phyloP scores from a whole-genome alignment of 805 yeast genomes.

The Barnettozyma pratensis region DNA sequence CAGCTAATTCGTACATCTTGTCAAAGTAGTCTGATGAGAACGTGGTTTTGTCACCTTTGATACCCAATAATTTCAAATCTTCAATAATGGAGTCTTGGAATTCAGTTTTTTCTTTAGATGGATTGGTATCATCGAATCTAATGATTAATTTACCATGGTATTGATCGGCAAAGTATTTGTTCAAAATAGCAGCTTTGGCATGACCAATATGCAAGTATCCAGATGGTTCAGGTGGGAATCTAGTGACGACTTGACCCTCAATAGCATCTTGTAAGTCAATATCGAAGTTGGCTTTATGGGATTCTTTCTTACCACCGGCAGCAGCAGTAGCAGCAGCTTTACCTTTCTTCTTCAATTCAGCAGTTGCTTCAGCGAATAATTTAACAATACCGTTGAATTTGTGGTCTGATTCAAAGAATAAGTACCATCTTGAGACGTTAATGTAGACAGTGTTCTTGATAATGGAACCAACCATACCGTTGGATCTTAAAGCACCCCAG shows the following conservation, averaged over 20 bases:
- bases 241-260: conserved; percentile 93
- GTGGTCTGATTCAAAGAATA: conserved; percentile 60
- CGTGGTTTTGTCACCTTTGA: conserved; percentile 84
- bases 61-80: conserved; percentile 85
- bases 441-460: conserved; percentile 78
- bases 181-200: conserved; percentile 95
- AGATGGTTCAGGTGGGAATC: conserved; percentile 99
- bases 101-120: conserved; percentile 92
- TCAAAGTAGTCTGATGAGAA: conserved; percentile 94
- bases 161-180: conserved; percentile 92
- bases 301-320: conserved; percentile 61
- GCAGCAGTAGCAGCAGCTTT: conserved; percentile 37
- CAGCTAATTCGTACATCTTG: conserved; percentile 80
- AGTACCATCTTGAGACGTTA: conserved; percentile 93
- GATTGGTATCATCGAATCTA: conserved; percentile 98
- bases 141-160: conserved; percentile 95
- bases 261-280: conserved; percentile 89
- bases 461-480: conserved; percentile 88
- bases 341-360: conserved; percentile 67
- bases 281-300: conserved; percentile 92
- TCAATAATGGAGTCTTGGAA: conserved; percentile 91
- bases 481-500: conserved; percentile 93
- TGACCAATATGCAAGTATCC: conserved; percentile 99
- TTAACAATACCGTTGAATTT: conserved; percentile 69
- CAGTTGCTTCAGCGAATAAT: conserved; percentile 58